Conservation (phyloP, 495 filamentous ascomycete genomes). For the Elaphomyces granulatus region DNA sequence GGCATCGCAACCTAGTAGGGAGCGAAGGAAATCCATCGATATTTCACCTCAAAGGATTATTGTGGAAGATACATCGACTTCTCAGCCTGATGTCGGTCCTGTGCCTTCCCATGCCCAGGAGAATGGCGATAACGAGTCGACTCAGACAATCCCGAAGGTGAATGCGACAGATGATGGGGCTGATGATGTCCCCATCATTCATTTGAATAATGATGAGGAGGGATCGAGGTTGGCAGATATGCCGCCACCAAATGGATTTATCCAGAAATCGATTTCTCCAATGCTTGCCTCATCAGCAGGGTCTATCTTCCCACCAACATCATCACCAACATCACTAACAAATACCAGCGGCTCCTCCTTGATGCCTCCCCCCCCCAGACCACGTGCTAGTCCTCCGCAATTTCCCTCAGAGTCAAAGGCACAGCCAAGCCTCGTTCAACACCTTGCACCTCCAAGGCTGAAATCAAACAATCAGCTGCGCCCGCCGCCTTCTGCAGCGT, state of each 20-base stretch:
- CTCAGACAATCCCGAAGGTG: slow-evolving; percentile 29
- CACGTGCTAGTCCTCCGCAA: slow-evolving; percentile 7
- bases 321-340: slow-evolving; percentile 12
- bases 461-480: slow-evolving; percentile 12
- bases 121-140: slow-evolving; percentile 14
- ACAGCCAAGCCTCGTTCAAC: not conserved
- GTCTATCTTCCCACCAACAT: slow-evolving; percentile 17
- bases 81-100: not conserved
- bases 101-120: not conserved
- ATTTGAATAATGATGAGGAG: not conserved
- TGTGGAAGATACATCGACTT: not conserved
- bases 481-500: slow-evolving; percentile 25
- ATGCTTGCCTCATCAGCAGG: not conserved
- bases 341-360: slow-evolving; percentile 13
- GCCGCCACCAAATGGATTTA: not conserved
- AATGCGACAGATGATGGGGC: not conserved
- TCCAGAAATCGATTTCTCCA: not conserved
- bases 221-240: not conserved
- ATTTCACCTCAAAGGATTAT: not conserved
- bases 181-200: slow-evolving; percentile 1
- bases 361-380: slow-evolving; percentile 27
- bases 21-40: slow-evolving; percentile 1
- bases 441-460: slow-evolving; percentile 3
- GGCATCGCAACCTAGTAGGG: slow-evolving; percentile 5
- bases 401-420: not conserved